Percentiles rank a stretch among this genome's conserved stretches.
These are phyloP conservation scores for Kodamaea sagamina DNA, from an alignment of 805 yeast genomes.

Conservation along the genomic window DNA sequence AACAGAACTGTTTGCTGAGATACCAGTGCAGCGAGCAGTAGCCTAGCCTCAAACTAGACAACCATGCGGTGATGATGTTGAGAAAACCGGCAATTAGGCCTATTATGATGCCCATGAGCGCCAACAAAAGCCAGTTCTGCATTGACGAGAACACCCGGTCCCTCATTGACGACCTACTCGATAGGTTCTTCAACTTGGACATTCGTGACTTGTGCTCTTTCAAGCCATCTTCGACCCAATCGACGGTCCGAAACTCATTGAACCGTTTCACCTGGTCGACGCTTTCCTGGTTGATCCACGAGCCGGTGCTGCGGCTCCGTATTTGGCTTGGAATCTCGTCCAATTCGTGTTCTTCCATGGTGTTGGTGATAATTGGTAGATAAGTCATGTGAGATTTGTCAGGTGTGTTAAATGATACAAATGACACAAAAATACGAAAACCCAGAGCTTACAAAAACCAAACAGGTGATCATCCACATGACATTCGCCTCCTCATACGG, in stretches of 20 bases:
- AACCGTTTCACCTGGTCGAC: slow-evolving; percentile 50
- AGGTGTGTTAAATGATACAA: neutral
- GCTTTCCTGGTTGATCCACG: slow-evolving; percentile 40
- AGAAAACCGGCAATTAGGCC: slow-evolving; percentile 84
- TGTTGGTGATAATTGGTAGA: neutral
- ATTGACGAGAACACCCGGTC: slow-evolving; percentile 36
- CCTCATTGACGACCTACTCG: slow-evolving; percentile 20
- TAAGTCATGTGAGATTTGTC: too few species aligned
- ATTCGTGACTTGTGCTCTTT: slow-evolving; percentile 44
- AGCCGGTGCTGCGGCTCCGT: slow-evolving; percentile 34
- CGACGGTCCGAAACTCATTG: slow-evolving; percentile 64
- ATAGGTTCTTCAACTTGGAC: slow-evolving; percentile 19
- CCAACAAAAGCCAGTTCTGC: slow-evolving; percentile 73
- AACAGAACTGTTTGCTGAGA: slow-evolving; percentile 75
- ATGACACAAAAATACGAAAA: too few species aligned
- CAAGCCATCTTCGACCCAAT: slow-evolving; percentile 66
- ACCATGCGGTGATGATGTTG: slow-evolving; percentile 81
- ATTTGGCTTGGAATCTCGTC: slow-evolving; percentile 11
- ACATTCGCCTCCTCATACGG: too few species aligned
- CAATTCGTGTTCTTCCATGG: slow-evolving; percentile 5
- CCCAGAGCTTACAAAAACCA: too few species aligned
- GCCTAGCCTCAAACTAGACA: slow-evolving; percentile 79
- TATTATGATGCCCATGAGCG: slow-evolving; percentile 70
- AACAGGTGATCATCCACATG: too few species aligned
- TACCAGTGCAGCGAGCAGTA: slow-evolving; percentile 72